Evolutionary conservation across 2,329 filamentous ascomycete species (phyloP).

Genomic region (Incumbomyces delicatus): DNA sequence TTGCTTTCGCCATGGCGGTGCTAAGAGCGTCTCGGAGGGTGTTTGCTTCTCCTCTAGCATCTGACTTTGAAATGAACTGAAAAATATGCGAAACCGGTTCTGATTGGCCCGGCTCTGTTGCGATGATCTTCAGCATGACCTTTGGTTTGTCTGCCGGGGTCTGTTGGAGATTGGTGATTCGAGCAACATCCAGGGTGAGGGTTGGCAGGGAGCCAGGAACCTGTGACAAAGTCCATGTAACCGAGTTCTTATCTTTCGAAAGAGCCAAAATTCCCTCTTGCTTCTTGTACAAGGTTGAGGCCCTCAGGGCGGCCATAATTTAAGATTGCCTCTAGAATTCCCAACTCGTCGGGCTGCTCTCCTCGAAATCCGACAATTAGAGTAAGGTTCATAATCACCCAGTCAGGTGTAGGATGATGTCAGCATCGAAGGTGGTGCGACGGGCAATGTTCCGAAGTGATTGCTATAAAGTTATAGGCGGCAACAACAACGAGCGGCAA

Average conservation of each 20-base stretch:
- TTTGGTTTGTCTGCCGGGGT: slow-evolving; percentile 80
- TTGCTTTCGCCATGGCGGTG: slow-evolving; percentile 60
- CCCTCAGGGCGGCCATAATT: slow-evolving; percentile 51
- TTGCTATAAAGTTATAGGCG: no score
- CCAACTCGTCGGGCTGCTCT: no score
- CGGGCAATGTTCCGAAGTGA: no score
- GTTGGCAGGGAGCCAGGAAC: slow-evolving; percentile 51
- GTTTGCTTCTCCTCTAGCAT: slow-evolving; percentile 75
- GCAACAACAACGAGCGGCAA: no score
- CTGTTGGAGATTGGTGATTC: slow-evolving; percentile 89
- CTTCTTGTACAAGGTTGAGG: slow-evolving; percentile 79
- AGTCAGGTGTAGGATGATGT: no score
- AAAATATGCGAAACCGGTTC: slow-evolving; percentile 70
- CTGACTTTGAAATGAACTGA: slow-evolving; percentile 68
- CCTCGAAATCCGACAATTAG: no score
- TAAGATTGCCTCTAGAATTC: no score
- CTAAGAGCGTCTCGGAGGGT: slow-evolving; percentile 66
- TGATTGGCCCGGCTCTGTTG: slow-evolving; percentile 50
- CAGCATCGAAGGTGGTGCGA: no score
- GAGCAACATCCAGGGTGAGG: slow-evolving; percentile 60
- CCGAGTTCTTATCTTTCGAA: slow-evolving; percentile 58
- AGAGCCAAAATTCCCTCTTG: slow-evolving; percentile 79
- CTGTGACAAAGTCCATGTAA: slow-evolving; percentile 71
- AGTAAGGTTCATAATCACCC: no score
- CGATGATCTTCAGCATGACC: slow-evolving; percentile 89